Evolutionary conservation across 805 yeast genomes (phyloP).

Genomic region (Ogataea methanolica): DNA sequence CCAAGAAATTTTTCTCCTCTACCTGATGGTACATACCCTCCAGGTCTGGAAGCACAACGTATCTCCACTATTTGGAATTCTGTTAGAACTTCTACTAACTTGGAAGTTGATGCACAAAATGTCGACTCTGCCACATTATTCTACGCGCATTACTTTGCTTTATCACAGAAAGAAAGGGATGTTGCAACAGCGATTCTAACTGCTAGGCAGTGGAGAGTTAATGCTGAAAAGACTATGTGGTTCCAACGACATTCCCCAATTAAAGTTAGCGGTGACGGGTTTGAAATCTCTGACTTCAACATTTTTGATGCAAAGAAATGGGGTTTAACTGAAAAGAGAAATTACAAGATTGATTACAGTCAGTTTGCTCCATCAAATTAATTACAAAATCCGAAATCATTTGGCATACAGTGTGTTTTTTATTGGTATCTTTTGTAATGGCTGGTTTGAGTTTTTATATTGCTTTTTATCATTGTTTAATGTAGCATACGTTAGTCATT

Average conservation of each 20-base stretch:
- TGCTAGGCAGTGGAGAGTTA: constrained; percentile 36
- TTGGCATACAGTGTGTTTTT: neutral
- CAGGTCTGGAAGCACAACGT: constrained; percentile 31
- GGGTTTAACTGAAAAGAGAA: constrained; percentile 37
- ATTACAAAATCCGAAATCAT: neutral
- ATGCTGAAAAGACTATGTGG: constrained; percentile 25
- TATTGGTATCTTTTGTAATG: neutral
- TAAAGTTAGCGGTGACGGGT: constrained; percentile 34
- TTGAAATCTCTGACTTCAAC: constrained; percentile 39
- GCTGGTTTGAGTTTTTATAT: neutral
- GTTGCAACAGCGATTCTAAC: constrained; percentile 31
- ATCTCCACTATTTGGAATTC: constrained; percentile 30
- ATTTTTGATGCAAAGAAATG: constrained; percentile 40
- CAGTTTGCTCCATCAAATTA: constrained; percentile 11
- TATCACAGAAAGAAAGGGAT: constrained; percentile 37
- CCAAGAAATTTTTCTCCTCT: constrained; percentile 26
- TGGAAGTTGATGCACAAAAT: constrained; percentile 24
- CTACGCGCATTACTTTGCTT: constrained; percentile 40
- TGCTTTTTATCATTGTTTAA: neutral
- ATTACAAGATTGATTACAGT: constrained; percentile 35
- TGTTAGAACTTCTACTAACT: constrained; percentile 17
- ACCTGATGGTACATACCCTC: constrained; percentile 24
- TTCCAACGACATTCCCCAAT: constrained; percentile 35
- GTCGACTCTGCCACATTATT: constrained; percentile 35
- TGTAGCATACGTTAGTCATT: neutral